Conservation (phyloP, 164 flowering plant species). For the Stephania cephalantha region DNA sequence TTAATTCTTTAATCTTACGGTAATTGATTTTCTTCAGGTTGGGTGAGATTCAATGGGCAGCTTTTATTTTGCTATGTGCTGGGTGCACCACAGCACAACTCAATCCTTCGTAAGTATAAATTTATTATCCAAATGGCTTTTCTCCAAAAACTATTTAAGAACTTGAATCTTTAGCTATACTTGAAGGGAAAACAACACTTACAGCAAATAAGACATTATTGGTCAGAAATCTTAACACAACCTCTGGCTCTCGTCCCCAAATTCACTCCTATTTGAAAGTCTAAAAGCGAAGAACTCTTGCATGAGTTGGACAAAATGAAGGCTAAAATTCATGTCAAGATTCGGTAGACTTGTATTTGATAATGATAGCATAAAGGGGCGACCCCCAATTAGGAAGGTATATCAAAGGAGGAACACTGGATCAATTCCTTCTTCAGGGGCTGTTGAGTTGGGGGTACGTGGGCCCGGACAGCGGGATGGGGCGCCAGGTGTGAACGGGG, state of each 20-base stretch:
- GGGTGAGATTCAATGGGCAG: conserved; percentile 23
- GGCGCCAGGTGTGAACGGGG: too few species aligned
- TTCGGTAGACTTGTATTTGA: neutral
- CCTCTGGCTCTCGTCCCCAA: neutral
- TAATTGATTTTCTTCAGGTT: conserved; percentile 41
- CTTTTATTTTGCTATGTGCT: too few species aligned
- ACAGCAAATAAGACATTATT: neutral
- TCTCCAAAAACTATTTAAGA: neutral
- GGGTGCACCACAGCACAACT: conserved; percentile 74
- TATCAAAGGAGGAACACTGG: too few species aligned
- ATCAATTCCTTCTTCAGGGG: too few species aligned
- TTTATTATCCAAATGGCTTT: neutral
- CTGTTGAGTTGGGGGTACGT: too few species aligned
- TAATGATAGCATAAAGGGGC: too few species aligned
- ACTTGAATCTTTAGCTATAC: neutral
- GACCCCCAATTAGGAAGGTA: too few species aligned
- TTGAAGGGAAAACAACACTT: neutral
- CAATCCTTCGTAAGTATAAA: conserved; percentile 57
- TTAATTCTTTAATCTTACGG: too few species aligned
- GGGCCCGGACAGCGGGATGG: too few species aligned
- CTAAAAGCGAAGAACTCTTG: neutral
- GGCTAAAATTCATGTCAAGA: neutral
- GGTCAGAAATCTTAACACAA: neutral
- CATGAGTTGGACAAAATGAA: neutral
- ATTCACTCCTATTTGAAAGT: neutral